Conservation (phyloP, 2,329 filamentous ascomycete species). For the Talaromyces sp. region DNA sequence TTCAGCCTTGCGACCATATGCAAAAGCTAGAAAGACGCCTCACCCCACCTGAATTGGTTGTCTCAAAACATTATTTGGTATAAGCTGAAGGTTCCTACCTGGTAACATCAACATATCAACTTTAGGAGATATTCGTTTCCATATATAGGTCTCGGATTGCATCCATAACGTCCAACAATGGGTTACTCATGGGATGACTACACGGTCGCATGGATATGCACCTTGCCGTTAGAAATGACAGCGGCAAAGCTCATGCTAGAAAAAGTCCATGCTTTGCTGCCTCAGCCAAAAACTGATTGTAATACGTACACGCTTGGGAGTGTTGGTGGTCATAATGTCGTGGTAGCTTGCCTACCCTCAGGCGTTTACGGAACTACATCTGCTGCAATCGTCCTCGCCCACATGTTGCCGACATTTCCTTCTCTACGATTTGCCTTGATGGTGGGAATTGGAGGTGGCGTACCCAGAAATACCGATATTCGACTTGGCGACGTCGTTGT, state of each 20-base stretch:
- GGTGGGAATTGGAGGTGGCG: conserved; percentile 23
- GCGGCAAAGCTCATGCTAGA: conserved; percentile 19
- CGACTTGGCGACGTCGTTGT: conserved; percentile 12
- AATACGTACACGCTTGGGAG: conserved; percentile 21
- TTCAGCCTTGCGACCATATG: too few species aligned
- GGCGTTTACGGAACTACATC: conserved; percentile 21
- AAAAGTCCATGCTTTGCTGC: conserved; percentile 4
- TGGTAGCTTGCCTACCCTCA: neutral
- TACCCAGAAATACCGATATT: conserved; percentile 19
- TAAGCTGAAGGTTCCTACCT: too few species aligned
- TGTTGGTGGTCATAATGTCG: conserved; percentile 21
- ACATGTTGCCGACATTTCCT: conserved; percentile 21
- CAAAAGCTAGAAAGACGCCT: too few species aligned
- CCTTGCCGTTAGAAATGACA: conserved; percentile 15
- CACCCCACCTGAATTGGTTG: neutral
- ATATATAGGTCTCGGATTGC: neutral
- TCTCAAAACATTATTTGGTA: neutral
- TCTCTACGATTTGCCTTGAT: conserved; percentile 20
- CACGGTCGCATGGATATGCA: conserved; percentile 10
- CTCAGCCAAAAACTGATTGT: conserved; percentile 14
- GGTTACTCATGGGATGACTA: neutral
- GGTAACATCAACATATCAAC: too few species aligned
- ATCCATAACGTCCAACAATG: neutral
- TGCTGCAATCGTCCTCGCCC: conserved; percentile 18
- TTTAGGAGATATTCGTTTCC: too few species aligned